Conservation (phyloP, 306 rosid genomes). For the Acacia confusa region DNA sequence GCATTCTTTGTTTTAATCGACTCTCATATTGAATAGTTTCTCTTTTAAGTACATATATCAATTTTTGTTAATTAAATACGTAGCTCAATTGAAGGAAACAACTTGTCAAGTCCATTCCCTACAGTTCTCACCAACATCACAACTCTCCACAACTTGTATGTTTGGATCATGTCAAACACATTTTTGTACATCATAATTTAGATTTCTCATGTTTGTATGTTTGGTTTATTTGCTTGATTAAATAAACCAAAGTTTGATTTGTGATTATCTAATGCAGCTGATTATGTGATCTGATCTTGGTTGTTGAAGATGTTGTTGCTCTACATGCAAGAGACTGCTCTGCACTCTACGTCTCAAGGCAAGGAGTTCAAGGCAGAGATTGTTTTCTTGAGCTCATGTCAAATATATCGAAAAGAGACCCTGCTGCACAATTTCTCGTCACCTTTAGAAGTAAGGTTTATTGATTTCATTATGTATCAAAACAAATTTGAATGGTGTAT, state of each 20-base stretch:
- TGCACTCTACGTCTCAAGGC: slow-evolving; percentile 78
- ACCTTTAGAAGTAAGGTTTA: slow-evolving; percentile 85
- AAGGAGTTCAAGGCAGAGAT: slow-evolving; percentile 92
- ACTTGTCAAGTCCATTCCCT: background rate
- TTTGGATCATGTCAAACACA: background rate
- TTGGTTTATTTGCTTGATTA: no score
- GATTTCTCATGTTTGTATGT: no score
- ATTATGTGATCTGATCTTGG: no score
- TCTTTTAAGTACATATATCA: background rate
- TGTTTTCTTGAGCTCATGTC: slow-evolving; percentile 86
- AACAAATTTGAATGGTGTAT: slow-evolving; percentile 26
- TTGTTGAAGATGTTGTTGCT: slow-evolving; percentile 76
- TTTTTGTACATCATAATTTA: no score
- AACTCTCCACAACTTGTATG: background rate
- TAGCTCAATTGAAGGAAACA: background rate
- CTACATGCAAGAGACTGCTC: slow-evolving; percentile 72
- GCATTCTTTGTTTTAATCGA: background rate
- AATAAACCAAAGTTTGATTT: no score
- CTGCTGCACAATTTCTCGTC: slow-evolving; percentile 91
- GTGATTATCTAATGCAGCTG: no score
- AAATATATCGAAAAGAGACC: slow-evolving; percentile 90
- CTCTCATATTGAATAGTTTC: background rate
- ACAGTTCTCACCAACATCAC: background rate
- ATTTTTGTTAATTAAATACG: background rate
- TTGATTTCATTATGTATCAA: slow-evolving; percentile 10